Percentiles rank a stretch among this genome's conserved stretches.
Evolutionary conservation across 1,139 yeast species (phyloP).

Genomic region (Scheffersomyces stambukii): DNA sequence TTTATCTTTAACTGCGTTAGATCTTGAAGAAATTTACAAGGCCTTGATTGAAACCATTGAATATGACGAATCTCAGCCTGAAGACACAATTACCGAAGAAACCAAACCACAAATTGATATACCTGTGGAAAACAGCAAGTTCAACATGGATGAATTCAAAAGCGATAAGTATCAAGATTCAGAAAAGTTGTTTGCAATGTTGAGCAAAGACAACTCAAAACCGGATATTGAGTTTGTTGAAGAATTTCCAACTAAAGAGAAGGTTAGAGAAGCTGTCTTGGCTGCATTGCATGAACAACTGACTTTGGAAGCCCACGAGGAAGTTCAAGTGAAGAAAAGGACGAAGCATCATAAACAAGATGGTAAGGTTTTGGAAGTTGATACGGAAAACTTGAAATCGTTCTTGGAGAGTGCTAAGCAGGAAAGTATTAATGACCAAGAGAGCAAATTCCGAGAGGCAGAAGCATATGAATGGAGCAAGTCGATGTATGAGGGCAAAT

Average conservation of each 20-base stretch:
- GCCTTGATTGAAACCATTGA: constrained; percentile 17
- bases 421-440: too few species aligned
- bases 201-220: constrained; percentile 6
- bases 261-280: constrained; percentile 6
- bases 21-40: constrained; percentile 16
- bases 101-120: constrained; percentile 1
- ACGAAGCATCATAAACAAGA: not conserved
- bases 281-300: constrained; percentile 4
- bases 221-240: constrained; percentile 6
- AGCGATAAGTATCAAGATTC: constrained; percentile 19
- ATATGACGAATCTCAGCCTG: constrained; percentile 4
- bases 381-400: constrained; percentile 22
- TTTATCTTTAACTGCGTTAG: too few species aligned
- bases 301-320: too few species aligned
- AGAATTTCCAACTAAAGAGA: too few species aligned
- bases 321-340: not conserved
- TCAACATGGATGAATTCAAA: constrained; percentile 23
- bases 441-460: constrained; percentile 42
- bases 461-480: constrained; percentile 54
- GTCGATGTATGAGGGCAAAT: constrained; percentile 28
- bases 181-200: constrained; percentile 16
- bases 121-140: constrained; percentile 9
- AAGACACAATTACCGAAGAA: constrained; percentile 1
- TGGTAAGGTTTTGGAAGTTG: constrained; percentile 6
- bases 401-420: constrained; percentile 44